phyloP scores from a whole-genome alignment of 1,139 yeast species.

The Taphrina wiesneri region DNA sequence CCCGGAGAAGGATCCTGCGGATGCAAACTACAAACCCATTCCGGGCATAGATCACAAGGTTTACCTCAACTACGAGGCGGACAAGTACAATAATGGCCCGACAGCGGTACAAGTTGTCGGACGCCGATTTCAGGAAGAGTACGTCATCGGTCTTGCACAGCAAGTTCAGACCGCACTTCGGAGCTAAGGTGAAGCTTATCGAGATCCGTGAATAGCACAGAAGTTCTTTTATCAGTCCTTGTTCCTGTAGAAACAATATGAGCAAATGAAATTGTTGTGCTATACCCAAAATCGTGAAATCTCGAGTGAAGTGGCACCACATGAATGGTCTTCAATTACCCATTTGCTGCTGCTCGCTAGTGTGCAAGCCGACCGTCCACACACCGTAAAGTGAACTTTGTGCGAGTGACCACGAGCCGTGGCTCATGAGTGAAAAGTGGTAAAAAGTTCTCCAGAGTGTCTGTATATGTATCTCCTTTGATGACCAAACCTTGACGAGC shows the following conservation, averaged over 20 bases:
- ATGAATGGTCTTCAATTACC: no score
- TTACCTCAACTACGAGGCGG: slow-evolving; percentile 43
- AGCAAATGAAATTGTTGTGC: background rate
- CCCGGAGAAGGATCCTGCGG: slow-evolving; percentile 47
- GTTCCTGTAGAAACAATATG: background rate
- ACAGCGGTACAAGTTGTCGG: slow-evolving; percentile 51
- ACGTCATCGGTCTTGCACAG: slow-evolving; percentile 47
- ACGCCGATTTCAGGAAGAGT: slow-evolving; percentile 50
- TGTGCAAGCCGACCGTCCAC: no score
- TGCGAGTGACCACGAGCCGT: no score
- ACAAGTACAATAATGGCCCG: slow-evolving; percentile 50
- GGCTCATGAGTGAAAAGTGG: no score
- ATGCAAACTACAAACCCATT: slow-evolving; percentile 43
- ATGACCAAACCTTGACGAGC: no score
- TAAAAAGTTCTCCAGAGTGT: no score
- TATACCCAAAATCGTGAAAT: no score
- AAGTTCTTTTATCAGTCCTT: background rate
- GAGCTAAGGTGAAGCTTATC: slow-evolving; percentile 12
- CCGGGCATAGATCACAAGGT: slow-evolving; percentile 43
- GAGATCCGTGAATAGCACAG: background rate
- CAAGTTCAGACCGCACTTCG: slow-evolving; percentile 38
- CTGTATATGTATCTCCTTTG: no score
- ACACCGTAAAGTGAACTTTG: no score
- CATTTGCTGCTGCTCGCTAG: no score
- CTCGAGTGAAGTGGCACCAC: no score